Evolutionary conservation across 1,139 yeast species (phyloP).

Genomic region (Geotrichum aggregatum): DNA sequence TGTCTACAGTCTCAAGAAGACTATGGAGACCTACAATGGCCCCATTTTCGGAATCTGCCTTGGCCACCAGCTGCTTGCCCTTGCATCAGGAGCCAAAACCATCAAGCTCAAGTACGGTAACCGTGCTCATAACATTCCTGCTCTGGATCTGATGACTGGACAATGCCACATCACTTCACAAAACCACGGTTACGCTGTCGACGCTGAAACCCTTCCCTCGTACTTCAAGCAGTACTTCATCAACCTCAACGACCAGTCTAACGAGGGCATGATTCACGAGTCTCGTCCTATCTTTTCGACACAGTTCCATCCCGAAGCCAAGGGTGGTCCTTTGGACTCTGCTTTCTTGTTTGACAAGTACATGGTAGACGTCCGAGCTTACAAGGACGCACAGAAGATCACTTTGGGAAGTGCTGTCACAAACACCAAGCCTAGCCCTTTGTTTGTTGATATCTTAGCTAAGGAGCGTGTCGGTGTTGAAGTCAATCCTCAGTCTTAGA

Average conservation of each 20-base stretch:
- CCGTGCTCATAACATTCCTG: conserved; percentile 97
- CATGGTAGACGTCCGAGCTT: conserved; percentile 62
- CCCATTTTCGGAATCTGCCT: conserved; percentile 96
- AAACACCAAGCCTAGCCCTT: conserved; percentile 51
- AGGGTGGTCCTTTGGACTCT: conserved; percentile 96
- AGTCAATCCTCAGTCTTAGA: conserved; percentile 32
- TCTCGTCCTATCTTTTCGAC: conserved; percentile 87
- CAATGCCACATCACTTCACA: conserved; percentile 96
- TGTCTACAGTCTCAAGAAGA: conserved; percentile 64
- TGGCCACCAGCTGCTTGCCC: conserved; percentile 92
- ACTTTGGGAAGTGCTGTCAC: conserved; percentile 32
- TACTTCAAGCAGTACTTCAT: conserved; percentile 85
- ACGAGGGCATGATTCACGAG: conserved; percentile 93
- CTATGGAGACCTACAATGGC: conserved; percentile 65
- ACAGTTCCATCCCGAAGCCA: conserved; percentile 98
- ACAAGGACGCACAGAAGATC: conserved; percentile 44
- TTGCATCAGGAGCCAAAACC: conserved; percentile 92
- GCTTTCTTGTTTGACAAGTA: conserved; percentile 86
- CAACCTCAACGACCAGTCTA: conserved; percentile 89
- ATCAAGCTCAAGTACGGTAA: conserved; percentile 93
- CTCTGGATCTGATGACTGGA: conserved; percentile 82
- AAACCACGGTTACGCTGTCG: conserved; percentile 98
- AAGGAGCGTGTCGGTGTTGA: conserved; percentile 69
- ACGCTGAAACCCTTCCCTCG: conserved; percentile 64
- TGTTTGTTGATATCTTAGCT: conserved; percentile 76